These are phyloP conservation scores for Sicyos baderoa DNA, from an alignment of 306 rosid genomes.

Conservation along the genomic window DNA sequence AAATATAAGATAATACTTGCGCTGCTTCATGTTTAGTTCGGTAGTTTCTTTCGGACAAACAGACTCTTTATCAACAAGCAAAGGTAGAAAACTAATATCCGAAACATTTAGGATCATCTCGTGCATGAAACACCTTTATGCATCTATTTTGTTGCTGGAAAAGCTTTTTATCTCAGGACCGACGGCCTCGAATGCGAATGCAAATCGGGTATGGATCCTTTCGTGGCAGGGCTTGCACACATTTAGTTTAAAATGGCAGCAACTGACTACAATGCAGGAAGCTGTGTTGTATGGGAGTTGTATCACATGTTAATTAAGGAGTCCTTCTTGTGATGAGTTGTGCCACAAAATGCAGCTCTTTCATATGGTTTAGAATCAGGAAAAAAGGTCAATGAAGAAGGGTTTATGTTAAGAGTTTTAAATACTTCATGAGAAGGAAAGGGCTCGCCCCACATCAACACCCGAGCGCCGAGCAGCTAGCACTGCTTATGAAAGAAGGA, in stretches of 20 bases:
- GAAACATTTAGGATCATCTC: conserved; percentile 64
- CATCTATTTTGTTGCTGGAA: conserved; percentile 46
- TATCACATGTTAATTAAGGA: conserved; percentile 71
- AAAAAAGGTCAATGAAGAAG: conserved; percentile 38
- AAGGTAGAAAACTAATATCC: conserved; percentile 58
- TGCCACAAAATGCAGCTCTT: conserved; percentile 72
- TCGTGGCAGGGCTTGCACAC: conserved; percentile 57
- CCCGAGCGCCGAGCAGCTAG: conserved; percentile 56
- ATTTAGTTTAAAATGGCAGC: conserved; percentile 53
- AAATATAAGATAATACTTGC: not conserved
- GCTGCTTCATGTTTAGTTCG: not conserved
- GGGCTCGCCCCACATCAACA: conserved; percentile 42
- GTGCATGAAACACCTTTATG: conserved; percentile 42
- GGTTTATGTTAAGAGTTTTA: conserved; percentile 53
- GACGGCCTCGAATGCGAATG: conserved; percentile 45
- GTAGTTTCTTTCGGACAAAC: not conserved
- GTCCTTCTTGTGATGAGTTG: conserved; percentile 51
- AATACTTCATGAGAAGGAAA: conserved; percentile 59
- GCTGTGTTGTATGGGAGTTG: conserved; percentile 49
- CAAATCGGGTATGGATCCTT: conserved; percentile 72
- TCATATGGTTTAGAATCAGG: conserved; percentile 60
- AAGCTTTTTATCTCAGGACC: conserved; percentile 60
- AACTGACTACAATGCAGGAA: conserved; percentile 43
- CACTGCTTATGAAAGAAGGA: conserved; percentile 57
- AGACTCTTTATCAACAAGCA: conserved; percentile 2